Conservation (phyloP, 305 asterid species). For the Rubia peregrina region DNA sequence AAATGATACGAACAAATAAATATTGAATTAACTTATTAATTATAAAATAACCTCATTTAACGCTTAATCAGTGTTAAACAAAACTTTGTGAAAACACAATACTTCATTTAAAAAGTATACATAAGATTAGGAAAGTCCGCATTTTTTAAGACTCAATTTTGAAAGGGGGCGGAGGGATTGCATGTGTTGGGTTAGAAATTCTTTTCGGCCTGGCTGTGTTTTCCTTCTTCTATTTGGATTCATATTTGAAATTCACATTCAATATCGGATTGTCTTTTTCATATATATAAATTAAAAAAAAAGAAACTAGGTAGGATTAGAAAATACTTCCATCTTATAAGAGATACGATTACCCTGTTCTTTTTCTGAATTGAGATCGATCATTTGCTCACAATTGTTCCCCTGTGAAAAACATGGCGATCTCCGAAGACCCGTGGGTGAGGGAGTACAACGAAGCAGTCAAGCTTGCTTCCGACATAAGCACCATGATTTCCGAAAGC, state of each 20-base stretch:
- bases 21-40: too few relatives aligned
- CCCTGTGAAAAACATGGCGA: constrained; percentile 50
- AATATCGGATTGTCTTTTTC: not conserved
- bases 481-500: constrained; percentile 78
- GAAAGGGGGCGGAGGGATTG: too few relatives aligned
- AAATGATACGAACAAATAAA: too few relatives aligned
- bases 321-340: too few relatives aligned
- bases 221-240: not conserved
- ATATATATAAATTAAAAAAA: too few relatives aligned
- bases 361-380: not conserved
- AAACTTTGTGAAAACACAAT: too few relatives aligned
- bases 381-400: too few relatives aligned
- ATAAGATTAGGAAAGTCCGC: too few relatives aligned
- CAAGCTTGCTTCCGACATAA: constrained; percentile 76
- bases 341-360: not conserved
- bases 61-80: too few relatives aligned
- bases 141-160: too few relatives aligned
- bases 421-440: constrained; percentile 75
- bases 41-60: too few relatives aligned
- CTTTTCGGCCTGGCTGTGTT: not conserved
- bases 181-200: not conserved
- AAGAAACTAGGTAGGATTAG: not conserved
- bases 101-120: too few relatives aligned
- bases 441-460: constrained; percentile 91
- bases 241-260: not conserved